Evolutionary conservation across 176 grass and related monocot species (phyloP).

Genomic region (Miscanthus lutarioriparius): DNA sequence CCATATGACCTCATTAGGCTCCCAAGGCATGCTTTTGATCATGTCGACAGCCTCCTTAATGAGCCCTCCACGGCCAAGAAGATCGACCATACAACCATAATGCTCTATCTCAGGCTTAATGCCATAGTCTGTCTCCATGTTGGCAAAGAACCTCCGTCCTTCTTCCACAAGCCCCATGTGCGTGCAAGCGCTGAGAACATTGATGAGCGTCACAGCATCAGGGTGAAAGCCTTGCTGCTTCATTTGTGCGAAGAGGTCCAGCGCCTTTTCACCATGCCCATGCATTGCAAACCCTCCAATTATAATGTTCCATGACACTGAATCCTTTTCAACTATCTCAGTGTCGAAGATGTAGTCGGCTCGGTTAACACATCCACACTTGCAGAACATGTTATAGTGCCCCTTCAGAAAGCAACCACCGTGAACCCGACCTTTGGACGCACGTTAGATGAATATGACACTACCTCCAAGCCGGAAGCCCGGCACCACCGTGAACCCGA

Average conservation of each 20-base stretch:
- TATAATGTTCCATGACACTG: constrained; percentile 77
- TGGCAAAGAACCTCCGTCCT: constrained; percentile 44
- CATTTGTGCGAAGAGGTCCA: constrained; percentile 68
- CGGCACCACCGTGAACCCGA: constrained; percentile 90
- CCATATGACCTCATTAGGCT: constrained; percentile 79
- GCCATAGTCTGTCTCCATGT: constrained; percentile 61
- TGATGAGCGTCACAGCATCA: constrained; percentile 67
- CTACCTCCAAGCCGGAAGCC: constrained; percentile 87
- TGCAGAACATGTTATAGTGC: constrained; percentile 83
- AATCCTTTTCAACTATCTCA: constrained; percentile 56
- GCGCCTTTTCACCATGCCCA: constrained; percentile 57
- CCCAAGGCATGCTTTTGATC: constrained; percentile 57
- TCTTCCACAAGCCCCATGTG: constrained; percentile 67
- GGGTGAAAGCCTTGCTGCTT: constrained; percentile 56
- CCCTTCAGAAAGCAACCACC: too few species aligned
- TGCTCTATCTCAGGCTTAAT: constrained; percentile 70
- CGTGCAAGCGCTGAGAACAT: constrained; percentile 63
- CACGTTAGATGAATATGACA: too few species aligned
- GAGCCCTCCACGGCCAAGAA: constrained; percentile 69
- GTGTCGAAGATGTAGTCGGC: constrained; percentile 65
- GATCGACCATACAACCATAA: constrained; percentile 75
- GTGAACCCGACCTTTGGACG: too few species aligned
- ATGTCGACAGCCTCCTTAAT: constrained; percentile 60
- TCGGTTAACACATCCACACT: constrained; percentile 64
- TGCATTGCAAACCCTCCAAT: constrained; percentile 82